phyloP scores from a whole-genome alignment of 805 yeast species.

The Yamadazyma endophytica region DNA sequence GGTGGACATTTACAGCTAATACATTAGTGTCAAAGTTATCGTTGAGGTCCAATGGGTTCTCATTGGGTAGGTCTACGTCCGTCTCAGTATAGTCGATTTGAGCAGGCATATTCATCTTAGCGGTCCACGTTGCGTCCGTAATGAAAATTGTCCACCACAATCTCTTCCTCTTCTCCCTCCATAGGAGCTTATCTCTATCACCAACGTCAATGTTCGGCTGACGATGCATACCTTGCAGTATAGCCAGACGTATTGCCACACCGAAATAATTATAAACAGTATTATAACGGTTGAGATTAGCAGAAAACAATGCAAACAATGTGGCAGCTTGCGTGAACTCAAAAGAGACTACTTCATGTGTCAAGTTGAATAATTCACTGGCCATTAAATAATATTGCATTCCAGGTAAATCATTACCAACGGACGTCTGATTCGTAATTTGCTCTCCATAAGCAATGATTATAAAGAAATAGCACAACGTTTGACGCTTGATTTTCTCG shows the following conservation, averaged over 20 bases:
- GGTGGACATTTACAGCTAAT: slow-evolving; percentile 35
- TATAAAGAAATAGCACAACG: slow-evolving; percentile 28
- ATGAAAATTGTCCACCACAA: slow-evolving; percentile 42
- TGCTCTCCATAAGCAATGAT: slow-evolving; percentile 39
- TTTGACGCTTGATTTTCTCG: slow-evolving; percentile 9
- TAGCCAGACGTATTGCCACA: slow-evolving; percentile 34
- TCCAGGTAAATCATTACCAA: slow-evolving; percentile 25
- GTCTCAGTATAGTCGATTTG: slow-evolving; percentile 41
- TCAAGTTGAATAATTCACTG: slow-evolving; percentile 25
- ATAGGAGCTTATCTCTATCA: slow-evolving; percentile 4
- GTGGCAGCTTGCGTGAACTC: slow-evolving; percentile 33
- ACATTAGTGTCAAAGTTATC: slow-evolving; percentile 27
- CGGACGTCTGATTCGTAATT: slow-evolving; percentile 10
- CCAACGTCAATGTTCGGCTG: slow-evolving; percentile 13
- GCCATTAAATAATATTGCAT: slow-evolving; percentile 29
- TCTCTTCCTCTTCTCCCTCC: slow-evolving; percentile 28
- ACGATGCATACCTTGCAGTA: slow-evolving; percentile 35
- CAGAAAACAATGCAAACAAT: slow-evolving; percentile 31
- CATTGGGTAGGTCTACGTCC: slow-evolving; percentile 38
- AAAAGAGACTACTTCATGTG: slow-evolving; percentile 24
- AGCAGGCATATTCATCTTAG: slow-evolving; percentile 35
- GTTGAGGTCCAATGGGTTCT: slow-evolving; percentile 22
- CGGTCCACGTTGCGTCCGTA: slow-evolving; percentile 37
- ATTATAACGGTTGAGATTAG: slow-evolving; percentile 32
- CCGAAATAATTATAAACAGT: slow-evolving; percentile 38